Percentiles rank a stretch among this genome's conserved stretches.
Evolutionary conservation across 2,329 filamentous ascomycete genomes (phyloP).

Genomic region (Claviceps africana): DNA sequence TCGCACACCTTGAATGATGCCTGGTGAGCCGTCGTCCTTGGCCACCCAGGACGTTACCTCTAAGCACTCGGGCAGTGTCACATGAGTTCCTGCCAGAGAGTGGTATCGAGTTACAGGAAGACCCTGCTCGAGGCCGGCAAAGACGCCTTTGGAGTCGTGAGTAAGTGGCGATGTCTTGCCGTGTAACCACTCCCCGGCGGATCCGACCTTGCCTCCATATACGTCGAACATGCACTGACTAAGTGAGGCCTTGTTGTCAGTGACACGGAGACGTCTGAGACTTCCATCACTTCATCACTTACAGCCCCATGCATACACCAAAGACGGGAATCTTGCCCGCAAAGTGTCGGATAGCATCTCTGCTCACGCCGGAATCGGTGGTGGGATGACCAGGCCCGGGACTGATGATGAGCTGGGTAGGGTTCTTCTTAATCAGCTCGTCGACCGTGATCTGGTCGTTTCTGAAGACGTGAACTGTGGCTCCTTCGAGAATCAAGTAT

Average conservation of each 20-base stretch:
- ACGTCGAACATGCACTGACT: constrained; percentile 92
- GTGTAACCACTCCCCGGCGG: constrained; percentile 90
- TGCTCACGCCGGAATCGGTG: constrained; percentile 85
- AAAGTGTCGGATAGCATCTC: constrained; percentile 81
- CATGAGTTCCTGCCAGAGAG: constrained; percentile 82
- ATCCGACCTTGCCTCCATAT: constrained; percentile 81
- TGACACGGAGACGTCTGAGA: not conserved
- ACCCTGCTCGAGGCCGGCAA: constrained; percentile 62
- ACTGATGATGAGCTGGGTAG: constrained; percentile 88
- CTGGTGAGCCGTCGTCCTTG: constrained; percentile 60
- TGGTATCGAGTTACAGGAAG: constrained; percentile 91
- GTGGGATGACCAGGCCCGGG: constrained; percentile 87
- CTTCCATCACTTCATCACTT: constrained; percentile 22
- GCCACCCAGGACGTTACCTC: constrained; percentile 86
- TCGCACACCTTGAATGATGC: constrained; percentile 90
- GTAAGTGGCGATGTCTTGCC: constrained; percentile 87
- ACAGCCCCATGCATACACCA: constrained; percentile 98
- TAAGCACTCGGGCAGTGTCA: constrained; percentile 70
- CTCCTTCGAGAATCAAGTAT: constrained; percentile 91
- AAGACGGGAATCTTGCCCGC: constrained; percentile 88
- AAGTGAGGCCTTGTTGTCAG: constrained; percentile 1
- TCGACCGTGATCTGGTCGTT: constrained; percentile 86
- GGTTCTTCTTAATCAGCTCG: constrained; percentile 67
- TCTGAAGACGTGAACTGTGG: constrained; percentile 74
- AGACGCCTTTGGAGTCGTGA: constrained; percentile 88